A percentile compares a stretch with the other conserved stretches of the same genome.
Conservation (phyloP, 2,329 filamentous ascomycete genomes). For the Lasiodiplodia sp. region DNA sequence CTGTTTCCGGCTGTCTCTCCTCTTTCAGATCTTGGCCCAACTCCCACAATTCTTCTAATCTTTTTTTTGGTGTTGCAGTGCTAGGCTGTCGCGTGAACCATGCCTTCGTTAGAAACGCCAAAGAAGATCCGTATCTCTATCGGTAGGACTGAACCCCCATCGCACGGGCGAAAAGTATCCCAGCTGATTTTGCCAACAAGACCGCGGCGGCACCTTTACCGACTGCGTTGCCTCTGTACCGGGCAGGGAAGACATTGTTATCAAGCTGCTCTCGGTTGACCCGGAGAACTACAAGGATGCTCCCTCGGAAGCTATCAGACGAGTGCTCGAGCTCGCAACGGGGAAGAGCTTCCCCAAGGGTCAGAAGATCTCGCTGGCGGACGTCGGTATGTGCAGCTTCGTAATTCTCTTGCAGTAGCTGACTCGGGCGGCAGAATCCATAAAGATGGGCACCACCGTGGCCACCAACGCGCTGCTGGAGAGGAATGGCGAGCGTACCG, state of each 20-base stretch:
- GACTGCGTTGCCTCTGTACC: constrained; percentile 36
- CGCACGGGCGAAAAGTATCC: neutral
- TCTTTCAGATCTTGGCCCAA: no score
- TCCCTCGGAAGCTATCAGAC: constrained; percentile 40
- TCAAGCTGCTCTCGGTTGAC: constrained; percentile 42
- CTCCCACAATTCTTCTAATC: no score
- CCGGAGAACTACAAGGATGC: constrained; percentile 41
- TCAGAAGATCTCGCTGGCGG: constrained; percentile 17
- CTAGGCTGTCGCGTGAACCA: neutral
- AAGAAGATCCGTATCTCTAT: neutral
- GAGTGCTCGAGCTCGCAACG: constrained; percentile 35
- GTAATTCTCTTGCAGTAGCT: neutral
- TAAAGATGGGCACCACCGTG: constrained; percentile 42
- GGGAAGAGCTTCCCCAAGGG: constrained; percentile 34
- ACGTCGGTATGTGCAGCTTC: neutral
- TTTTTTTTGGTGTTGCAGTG: no score
- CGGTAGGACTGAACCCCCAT: neutral
- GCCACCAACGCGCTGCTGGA: constrained; percentile 43
- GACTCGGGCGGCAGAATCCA: constrained; percentile 31
- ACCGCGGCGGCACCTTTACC: constrained; percentile 36
- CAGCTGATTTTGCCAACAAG: neutral
- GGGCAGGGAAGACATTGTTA: constrained; percentile 36
- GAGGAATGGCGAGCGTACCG: constrained; percentile 39
- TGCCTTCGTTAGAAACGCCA: neutral
- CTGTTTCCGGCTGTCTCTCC: neutral